Base-by-base conservation (phyloP, 768 basidiomycete genomes). In the Lactarius pseudohatsudake region DNA sequence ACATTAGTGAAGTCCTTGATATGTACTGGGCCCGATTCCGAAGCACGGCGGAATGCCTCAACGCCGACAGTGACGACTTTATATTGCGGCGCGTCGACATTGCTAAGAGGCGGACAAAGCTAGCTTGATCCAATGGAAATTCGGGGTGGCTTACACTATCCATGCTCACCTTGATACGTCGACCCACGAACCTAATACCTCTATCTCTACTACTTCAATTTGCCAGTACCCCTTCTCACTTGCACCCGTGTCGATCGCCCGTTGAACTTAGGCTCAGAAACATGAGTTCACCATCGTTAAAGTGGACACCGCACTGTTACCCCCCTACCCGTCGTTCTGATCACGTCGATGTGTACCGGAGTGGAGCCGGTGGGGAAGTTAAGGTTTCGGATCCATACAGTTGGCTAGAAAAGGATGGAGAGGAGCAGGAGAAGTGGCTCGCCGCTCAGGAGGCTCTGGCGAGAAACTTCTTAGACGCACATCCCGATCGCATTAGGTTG, bases 341-440 rank as follows among this genome's bases (percentile, higher is more conserved):
- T 72, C 85, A 88, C 72, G 77, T 86, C 57, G 88, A 91, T 74
- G 74, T 81, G 40, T 94, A 90, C 78, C 82, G 86, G 74, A 89
- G 86, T 75, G 83, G 85, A 70, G 75, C 77, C 55, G 76, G 80
- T n/a, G 90, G 87, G 28, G 72, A 85, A 61, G 87, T 92, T 47
- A 77, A 77, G 45, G 86, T 94, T 0, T 75, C 79, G 4, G 88
- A 92, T 75, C 90, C 91, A 7, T 91, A 91, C 77, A 77, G 83
- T 54, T 92, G 91, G 90, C 79, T 94, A 26, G 89, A 92, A 67
- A 77, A 84, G 34, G 75, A 86, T 69, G 80, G 82, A 32, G 76
- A 82, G 20, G 89, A 92, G 74, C 89, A 87, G 0, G 81, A 87
- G 58, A 73, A 78, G 45, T 91, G 89, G 89, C 86, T 81, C 2